A percentile compares a stretch with the other conserved stretches of the same genome.
phyloP scores from a whole-genome alignment of 2,329 filamentous ascomycete species.

The Fusarium hostae region DNA sequence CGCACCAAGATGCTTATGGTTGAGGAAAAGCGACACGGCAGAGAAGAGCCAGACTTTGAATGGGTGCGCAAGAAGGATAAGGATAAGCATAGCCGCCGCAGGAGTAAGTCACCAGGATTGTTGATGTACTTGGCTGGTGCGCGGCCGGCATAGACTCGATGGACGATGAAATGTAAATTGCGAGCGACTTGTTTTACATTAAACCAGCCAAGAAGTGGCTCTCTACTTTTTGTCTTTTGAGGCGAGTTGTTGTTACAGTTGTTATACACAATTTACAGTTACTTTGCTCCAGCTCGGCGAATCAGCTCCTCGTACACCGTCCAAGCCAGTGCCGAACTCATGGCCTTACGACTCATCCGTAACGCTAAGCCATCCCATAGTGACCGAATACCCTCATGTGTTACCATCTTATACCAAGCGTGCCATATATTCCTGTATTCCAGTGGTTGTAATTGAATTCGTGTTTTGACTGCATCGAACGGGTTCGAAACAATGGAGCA shows the following conservation, averaged over 20 bases:
- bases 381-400: constrained; percentile 81
- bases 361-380: constrained; percentile 88
- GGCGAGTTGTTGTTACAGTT: constrained; percentile 39
- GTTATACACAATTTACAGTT: constrained; percentile 33
- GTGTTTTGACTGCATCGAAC: constrained; percentile 95
- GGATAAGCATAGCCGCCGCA: constrained; percentile 60
- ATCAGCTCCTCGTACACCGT: constrained; percentile 96
- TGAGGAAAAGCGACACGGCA: constrained; percentile 57
- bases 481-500: constrained; percentile 94
- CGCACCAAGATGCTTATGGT: constrained; percentile 59
- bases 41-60: constrained; percentile 62
- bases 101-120: constrained; percentile 67
- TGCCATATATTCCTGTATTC: constrained; percentile 85
- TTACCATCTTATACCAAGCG: constrained; percentile 80
- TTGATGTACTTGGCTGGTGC: constrained; percentile 68
- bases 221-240: constrained; percentile 26
- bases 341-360: constrained; percentile 88
- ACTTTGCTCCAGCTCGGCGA: constrained; percentile 59
- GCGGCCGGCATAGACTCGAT: constrained; percentile 51
- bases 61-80: constrained; percentile 69
- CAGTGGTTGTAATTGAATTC: constrained; percentile 88
- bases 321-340: constrained; percentile 96
- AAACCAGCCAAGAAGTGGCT: constrained; percentile 8
- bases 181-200: constrained; percentile 9
- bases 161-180: background rate